Evolutionary conservation across 75 land plant genomes (phyloP).

Genomic region (Selaginella tamariscina): DNA sequence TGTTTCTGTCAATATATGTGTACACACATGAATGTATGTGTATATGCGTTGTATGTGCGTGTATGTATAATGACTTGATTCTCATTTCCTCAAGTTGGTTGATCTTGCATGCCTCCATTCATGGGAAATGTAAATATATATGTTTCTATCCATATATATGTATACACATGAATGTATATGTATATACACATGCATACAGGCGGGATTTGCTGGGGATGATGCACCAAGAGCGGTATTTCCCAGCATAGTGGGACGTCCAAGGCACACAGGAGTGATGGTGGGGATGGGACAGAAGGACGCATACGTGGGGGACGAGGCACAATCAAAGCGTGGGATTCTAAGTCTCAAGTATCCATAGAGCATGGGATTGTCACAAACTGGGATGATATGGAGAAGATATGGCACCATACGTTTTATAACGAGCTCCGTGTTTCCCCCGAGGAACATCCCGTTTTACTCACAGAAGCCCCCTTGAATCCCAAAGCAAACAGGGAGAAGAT

Average conservation of each 20-base stretch:
- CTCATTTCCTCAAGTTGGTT: too few relatives aligned
- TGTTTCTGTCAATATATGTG: too few relatives aligned
- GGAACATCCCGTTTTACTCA: constrained; percentile 44
- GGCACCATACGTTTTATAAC: constrained; percentile 76
- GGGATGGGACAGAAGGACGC: constrained; percentile 53
- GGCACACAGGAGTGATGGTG: constrained; percentile 48
- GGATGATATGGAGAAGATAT: constrained; percentile 91
- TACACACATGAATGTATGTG: too few relatives aligned
- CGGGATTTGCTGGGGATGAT: constrained; percentile 57
- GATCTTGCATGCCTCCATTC: too few relatives aligned
- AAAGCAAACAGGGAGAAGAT: constrained; percentile 63
- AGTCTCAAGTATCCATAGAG: constrained; percentile 42
- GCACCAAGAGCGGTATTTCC: constrained; percentile 53
- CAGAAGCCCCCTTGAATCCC: constrained; percentile 67
- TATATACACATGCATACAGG: too few relatives aligned
- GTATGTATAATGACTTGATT: too few relatives aligned
- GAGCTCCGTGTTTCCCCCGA: constrained; percentile 45
- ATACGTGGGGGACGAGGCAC: constrained; percentile 49
- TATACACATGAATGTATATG: too few relatives aligned
- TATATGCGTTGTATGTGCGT: too few relatives aligned
- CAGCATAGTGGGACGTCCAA: constrained; percentile 49
- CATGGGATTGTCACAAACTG: constrained; percentile 53
- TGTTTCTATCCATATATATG: too few relatives aligned
- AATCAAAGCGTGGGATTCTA: constrained; percentile 37
- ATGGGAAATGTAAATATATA: too few relatives aligned